Percentiles rank a stretch among this genome's conserved stretches.
Evolutionary conservation across 768 basidiomycete species (phyloP).

Genomic region (Obba rivulosa): DNA sequence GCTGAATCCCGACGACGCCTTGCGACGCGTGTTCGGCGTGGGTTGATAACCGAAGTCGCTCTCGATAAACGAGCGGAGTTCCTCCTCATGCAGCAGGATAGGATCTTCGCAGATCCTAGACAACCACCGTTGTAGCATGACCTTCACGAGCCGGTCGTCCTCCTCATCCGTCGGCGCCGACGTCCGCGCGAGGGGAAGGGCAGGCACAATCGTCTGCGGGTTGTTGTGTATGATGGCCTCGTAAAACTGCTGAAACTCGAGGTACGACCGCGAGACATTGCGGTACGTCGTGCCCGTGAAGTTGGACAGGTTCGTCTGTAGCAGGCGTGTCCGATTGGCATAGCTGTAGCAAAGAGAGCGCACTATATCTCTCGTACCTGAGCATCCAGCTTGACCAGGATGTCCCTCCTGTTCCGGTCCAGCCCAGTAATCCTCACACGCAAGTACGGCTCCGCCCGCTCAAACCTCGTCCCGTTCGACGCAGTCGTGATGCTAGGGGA

Average conservation of each 20-base stretch:
- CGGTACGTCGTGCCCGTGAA: conserved; percentile 87
- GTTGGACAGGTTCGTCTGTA: conserved; percentile 88
- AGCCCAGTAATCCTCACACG: conserved; percentile 85
- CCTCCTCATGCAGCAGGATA: conserved; percentile 85
- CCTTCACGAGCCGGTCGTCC: conserved; percentile 92
- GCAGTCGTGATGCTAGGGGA: conserved; percentile 63
- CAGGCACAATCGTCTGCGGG: conserved; percentile 95
- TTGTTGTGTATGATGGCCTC: conserved; percentile 85
- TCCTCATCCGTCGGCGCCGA: conserved; percentile 98
- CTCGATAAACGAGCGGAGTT: conserved; percentile 91
- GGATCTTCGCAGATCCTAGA: conserved; percentile 89
- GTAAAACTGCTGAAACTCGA: conserved; percentile 93
- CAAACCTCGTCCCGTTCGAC: conserved; percentile 66
- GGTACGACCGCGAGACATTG: conserved; percentile 91
- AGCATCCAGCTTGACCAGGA: conserved; percentile 90
- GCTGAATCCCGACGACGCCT: conserved; percentile 67
- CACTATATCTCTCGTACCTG: conserved; percentile 51
- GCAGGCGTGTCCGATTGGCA: background rate
- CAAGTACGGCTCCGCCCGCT: conserved; percentile 79
- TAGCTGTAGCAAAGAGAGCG: too few species aligned
- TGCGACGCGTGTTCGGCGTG: conserved; percentile 68
- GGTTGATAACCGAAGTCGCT: conserved; percentile 96
- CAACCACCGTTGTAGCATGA: conserved; percentile 94
- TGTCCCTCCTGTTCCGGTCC: conserved; percentile 93
- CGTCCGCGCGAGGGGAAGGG: conserved; percentile 92